Percentiles rank a stretch among this genome's conserved stretches.
phyloP scores from a whole-genome alignment of 768 basidiomycete genomes.

The Russula dissimulans region DNA sequence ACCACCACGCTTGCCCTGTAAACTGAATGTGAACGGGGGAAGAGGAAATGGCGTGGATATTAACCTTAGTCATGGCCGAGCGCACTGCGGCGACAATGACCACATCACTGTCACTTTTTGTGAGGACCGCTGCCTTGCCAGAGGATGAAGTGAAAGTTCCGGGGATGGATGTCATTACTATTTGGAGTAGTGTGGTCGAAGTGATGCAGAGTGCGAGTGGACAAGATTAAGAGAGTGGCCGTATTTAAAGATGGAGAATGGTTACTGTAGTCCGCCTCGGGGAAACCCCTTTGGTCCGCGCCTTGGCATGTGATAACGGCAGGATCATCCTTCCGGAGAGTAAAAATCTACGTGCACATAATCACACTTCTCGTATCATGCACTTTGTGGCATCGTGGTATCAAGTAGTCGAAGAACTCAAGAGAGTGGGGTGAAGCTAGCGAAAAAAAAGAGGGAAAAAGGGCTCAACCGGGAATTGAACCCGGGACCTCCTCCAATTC shows the following conservation, averaged over 20 bases:
- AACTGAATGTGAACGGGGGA: constrained; percentile 1
- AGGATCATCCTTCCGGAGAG: neutral
- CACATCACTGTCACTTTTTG: constrained; percentile 75
- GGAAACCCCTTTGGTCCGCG: neutral
- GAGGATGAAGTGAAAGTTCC: constrained; percentile 16
- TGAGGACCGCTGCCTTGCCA: constrained; percentile 30
- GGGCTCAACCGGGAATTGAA: constrained; percentile 36
- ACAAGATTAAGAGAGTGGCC: neutral
- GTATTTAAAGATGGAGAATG: neutral
- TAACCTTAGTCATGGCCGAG: constrained; percentile 86
- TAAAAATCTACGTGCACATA: neutral
- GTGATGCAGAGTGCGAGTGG: neutral
- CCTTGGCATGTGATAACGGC: constrained; percentile 2
- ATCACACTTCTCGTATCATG: too few species aligned
- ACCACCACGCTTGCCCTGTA: constrained; percentile 71
- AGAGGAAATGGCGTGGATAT: neutral
- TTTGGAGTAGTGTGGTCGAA: neutral
- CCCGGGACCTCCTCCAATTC: constrained; percentile 32
- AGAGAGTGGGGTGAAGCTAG: too few species aligned
- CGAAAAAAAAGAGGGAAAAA: constrained; percentile 1
- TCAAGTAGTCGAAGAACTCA: too few species aligned
- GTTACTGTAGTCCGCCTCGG: too few species aligned
- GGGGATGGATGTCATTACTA: constrained; percentile 22
- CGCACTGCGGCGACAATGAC: constrained; percentile 86
- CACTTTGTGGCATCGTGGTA: too few species aligned